These are phyloP conservation scores for Cadophora sp. DNA, from an alignment of 2,329 filamentous ascomycete genomes.

Conservation along the genomic window DNA sequence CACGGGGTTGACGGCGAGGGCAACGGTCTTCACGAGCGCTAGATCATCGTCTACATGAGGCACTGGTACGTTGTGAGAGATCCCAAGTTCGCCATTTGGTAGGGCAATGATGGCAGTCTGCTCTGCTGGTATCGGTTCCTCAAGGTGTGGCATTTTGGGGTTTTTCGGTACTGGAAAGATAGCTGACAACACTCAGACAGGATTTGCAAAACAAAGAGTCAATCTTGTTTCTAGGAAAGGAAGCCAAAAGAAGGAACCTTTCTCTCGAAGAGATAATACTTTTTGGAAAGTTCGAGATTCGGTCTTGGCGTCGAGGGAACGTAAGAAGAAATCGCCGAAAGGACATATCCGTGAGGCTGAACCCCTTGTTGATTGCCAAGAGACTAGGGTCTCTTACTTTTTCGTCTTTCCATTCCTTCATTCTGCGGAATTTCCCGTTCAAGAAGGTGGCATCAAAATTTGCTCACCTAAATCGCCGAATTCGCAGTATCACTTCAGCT, in stretches of 20 bases:
- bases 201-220: neutral
- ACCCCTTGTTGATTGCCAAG: neutral
- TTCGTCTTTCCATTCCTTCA: neutral
- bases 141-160: conserved; percentile 4
- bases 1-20: conserved; percentile 51
- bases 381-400: neutral
- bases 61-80: neutral
- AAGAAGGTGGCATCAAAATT: neutral
- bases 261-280: neutral
- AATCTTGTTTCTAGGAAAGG: neutral
- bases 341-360: neutral
- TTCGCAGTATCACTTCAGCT: neutral
- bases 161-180: neutral
- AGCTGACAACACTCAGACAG: neutral
- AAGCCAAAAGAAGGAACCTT: neutral
- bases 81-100: conserved; percentile 1
- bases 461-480: neutral
- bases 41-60: neutral
- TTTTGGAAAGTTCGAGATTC: neutral
- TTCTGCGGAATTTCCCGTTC: neutral
- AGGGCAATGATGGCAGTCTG: conserved; percentile 13
- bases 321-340: conserved; percentile 12
- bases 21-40: conserved; percentile 19
- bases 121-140: neutral
- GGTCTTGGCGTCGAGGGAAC: neutral